Percentiles rank a stretch among this genome's conserved stretches.
Evolutionary conservation across 2,329 filamentous ascomycete species (phyloP).

Genomic region (Neonectria faginata): DNA sequence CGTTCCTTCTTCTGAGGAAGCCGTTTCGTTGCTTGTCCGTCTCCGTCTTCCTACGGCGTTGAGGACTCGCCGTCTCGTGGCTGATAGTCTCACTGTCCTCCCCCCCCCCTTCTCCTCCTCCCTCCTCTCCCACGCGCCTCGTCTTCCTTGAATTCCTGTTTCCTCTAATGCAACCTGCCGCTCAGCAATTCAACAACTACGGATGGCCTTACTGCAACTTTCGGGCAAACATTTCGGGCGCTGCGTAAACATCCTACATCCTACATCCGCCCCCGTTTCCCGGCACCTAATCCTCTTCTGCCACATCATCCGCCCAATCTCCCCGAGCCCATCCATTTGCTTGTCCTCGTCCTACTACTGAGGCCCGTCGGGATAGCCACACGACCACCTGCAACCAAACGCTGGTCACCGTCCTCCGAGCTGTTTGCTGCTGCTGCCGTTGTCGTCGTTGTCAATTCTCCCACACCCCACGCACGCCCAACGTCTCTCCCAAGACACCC

Average conservation of each 20-base stretch:
- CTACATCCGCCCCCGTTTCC: slow-evolving; percentile 29
- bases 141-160: slow-evolving; percentile 17
- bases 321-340: slow-evolving; percentile 32
- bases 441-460: slow-evolving; percentile 26
- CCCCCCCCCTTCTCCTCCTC: slow-evolving; percentile 9
- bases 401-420: slow-evolving; percentile 28
- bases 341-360: slow-evolving; percentile 40
- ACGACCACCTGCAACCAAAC: slow-evolving; percentile 32
- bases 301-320: slow-evolving; percentile 45
- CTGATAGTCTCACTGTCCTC: slow-evolving; percentile 32
- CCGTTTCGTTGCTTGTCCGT: slow-evolving; percentile 43
- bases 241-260: slow-evolving; percentile 34
- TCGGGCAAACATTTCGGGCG: slow-evolving; percentile 34
- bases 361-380: slow-evolving; percentile 37
- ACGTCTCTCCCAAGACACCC: slow-evolving; percentile 28
- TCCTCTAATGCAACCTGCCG: slow-evolving; percentile 25
- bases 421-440: slow-evolving; percentile 15
- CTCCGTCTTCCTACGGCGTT: slow-evolving; percentile 21
- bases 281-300: slow-evolving; percentile 45
- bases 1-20: slow-evolving; percentile 41
- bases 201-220: slow-evolving; percentile 30
- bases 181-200: slow-evolving; percentile 17
- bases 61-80: slow-evolving; percentile 37
- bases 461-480: slow-evolving; percentile 33
- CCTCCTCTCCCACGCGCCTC: slow-evolving; percentile 21